A percentile compares a stretch with the other conserved stretches of the same genome.
These are phyloP conservation scores for Capronia epimyces DNA, from an alignment of 2,329 filamentous ascomycete genomes.

Conservation along the genomic window DNA sequence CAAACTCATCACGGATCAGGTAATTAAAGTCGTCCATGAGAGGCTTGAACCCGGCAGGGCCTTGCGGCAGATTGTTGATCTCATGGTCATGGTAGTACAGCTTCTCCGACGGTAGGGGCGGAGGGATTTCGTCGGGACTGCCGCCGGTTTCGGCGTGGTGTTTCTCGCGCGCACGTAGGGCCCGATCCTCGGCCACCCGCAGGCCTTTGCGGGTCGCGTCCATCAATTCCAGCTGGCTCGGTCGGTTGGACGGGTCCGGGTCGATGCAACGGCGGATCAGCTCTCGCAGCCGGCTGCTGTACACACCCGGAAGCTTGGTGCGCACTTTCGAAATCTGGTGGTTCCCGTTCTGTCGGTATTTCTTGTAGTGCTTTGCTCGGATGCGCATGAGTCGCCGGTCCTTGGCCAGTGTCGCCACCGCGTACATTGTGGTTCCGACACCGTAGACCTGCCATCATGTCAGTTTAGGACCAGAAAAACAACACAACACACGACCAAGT, in stretches of 20 bases:
- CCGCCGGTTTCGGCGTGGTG: background rate
- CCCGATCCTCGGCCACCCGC: slow-evolving; percentile 4
- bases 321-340: slow-evolving; percentile 15
- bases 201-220: slow-evolving; percentile 12
- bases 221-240: slow-evolving; percentile 17
- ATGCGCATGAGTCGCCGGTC: background rate
- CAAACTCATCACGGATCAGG: slow-evolving; percentile 7
- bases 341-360: slow-evolving; percentile 12
- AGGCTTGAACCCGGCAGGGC: slow-evolving; percentile 9
- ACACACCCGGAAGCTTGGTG: slow-evolving; percentile 9
- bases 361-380: slow-evolving; percentile 3
- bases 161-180: background rate
- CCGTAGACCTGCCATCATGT: slow-evolving; percentile 11
- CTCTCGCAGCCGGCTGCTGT: slow-evolving; percentile 15
- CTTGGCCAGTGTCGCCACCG: slow-evolving; percentile 6
- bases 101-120: slow-evolving; percentile 1
- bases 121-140: background rate
- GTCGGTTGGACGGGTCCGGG: slow-evolving; percentile 16
- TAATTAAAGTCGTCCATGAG: background rate
- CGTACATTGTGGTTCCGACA: slow-evolving; percentile 13
- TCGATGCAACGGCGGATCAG: slow-evolving; percentile 18
- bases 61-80: slow-evolving; percentile 22
- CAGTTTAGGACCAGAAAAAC: background rate
- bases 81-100: slow-evolving; percentile 22
- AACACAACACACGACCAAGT: too few relatives aligned